A percentile compares a stretch with the other conserved stretches of the same genome.
These are phyloP conservation scores for Phytophthora lateralis DNA, from an alignment of 352 stramenopile species.

Conservation along the genomic window DNA sequence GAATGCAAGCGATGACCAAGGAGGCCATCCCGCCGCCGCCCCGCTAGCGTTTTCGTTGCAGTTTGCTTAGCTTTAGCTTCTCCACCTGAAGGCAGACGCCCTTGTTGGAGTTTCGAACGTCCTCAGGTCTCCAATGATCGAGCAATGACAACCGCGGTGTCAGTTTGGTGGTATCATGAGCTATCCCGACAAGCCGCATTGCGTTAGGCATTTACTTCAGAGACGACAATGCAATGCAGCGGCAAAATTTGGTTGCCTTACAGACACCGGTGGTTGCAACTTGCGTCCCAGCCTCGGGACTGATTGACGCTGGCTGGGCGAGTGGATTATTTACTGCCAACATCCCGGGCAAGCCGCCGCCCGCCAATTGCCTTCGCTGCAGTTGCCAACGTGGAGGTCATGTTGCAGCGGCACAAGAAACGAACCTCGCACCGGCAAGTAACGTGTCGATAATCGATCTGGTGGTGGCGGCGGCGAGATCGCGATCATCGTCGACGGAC, in stretches of 20 bases:
- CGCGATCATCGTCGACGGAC: constrained; percentile 8
- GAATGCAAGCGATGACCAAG: background rate
- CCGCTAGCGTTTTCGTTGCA: too few species aligned
- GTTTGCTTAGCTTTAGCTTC: background rate
- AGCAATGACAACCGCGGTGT: background rate
- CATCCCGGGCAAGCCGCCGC: background rate
- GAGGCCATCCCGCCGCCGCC: background rate
- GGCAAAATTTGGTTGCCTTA: too few species aligned
- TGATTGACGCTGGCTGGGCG: too few species aligned
- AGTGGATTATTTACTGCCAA: background rate
- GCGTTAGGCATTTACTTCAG: background rate
- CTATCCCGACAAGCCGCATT: background rate
- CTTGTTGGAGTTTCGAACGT: background rate
- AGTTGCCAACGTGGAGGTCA: constrained; percentile 23
- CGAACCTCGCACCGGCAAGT: constrained; percentile 12
- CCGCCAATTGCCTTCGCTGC: constrained; percentile 12
- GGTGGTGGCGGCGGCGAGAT: constrained; percentile 15
- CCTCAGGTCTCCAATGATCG: background rate
- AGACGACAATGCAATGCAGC: too few species aligned
- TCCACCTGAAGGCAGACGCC: background rate
- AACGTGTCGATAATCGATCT: constrained; percentile 18
- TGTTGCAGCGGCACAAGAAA: constrained; percentile 12
- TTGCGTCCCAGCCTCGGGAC: too few species aligned
- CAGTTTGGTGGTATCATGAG: background rate
- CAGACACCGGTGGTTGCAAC: too few species aligned